These are phyloP conservation scores for Stachybotrys chartarum DNA, from an alignment of 2,329 filamentous ascomycete species.

Conservation along the genomic window DNA sequence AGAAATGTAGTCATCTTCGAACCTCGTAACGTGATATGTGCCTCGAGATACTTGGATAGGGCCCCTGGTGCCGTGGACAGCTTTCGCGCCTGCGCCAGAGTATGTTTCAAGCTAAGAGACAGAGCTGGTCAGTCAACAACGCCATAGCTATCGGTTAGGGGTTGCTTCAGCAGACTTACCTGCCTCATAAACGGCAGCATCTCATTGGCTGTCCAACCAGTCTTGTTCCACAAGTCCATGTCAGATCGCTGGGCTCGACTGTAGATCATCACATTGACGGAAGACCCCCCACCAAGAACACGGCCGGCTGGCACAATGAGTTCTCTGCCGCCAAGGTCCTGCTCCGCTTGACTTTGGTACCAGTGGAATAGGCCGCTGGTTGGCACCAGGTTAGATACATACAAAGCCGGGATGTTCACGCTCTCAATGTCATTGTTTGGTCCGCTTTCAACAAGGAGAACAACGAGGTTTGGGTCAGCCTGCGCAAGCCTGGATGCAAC, in stretches of 20 bases:
- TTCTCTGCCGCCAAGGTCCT: conserved; percentile 13
- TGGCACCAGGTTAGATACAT: conserved; percentile 10
- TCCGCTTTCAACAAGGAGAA: conserved; percentile 19
- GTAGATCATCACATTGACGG: conserved; percentile 24
- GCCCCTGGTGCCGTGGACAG: conserved; percentile 39
- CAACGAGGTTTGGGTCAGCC: conserved; percentile 14
- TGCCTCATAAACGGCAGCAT: conserved; percentile 18
- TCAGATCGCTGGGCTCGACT: conserved; percentile 16
- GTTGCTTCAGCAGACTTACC: conserved; percentile 8
- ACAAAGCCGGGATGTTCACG: conserved; percentile 14
- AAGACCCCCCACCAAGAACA: conserved; percentile 22
- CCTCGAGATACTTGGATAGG: conserved; percentile 42
- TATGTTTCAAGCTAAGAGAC: conserved; percentile 44
- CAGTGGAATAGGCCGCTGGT: conserved; percentile 11
- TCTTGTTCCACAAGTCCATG: conserved; percentile 17
- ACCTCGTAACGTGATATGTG: conserved; percentile 27
- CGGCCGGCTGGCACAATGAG: conserved; percentile 15
- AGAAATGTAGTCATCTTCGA: conserved; percentile 36
- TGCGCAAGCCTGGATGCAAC: conserved; percentile 16
- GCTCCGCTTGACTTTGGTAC: conserved; percentile 13
- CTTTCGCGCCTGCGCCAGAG: conserved; percentile 30
- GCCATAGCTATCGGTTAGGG: neutral
- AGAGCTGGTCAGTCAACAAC: neutral
- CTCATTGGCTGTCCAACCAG: conserved; percentile 17
- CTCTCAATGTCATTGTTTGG: conserved; percentile 14